Evolutionary conservation across 139 green algal species (phyloP).

Genomic region (Tetradesmus lagerheimii): DNA sequence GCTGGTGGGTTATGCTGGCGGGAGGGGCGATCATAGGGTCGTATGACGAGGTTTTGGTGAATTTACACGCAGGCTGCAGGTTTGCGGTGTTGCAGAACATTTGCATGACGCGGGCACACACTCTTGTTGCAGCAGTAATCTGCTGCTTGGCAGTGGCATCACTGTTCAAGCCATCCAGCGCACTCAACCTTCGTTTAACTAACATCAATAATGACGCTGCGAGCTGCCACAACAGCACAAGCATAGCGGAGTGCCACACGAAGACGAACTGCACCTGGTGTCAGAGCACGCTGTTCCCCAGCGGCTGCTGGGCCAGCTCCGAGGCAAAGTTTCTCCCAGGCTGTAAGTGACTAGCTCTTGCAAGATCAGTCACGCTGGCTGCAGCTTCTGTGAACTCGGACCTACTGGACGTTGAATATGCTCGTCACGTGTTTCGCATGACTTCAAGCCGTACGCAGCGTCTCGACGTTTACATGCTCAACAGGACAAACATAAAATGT

Average conservation of each 20-base stretch:
- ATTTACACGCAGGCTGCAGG: too few relatives aligned
- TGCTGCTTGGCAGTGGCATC: constrained; percentile 7
- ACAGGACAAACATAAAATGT: too few relatives aligned
- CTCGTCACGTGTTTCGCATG: neutral
- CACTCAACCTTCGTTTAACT: neutral
- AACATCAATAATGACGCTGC: neutral
- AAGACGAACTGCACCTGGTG: constrained; percentile 16
- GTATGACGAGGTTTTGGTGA: too few relatives aligned
- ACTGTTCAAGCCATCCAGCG: neutral
- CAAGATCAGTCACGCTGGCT: neutral
- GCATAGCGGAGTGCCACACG: neutral
- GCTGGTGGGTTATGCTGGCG: too few relatives aligned
- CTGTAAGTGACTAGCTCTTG: neutral
- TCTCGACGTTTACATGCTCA: too few relatives aligned
- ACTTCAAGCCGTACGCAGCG: neutral
- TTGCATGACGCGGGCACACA: neutral
- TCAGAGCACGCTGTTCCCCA: neutral
- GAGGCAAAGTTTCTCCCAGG: neutral
- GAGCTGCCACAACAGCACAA: neutral
- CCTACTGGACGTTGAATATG: neutral
- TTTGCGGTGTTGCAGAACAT: neutral
- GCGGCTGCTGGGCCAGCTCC: neutral
- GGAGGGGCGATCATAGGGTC: too few relatives aligned
- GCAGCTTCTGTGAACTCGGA: neutral
- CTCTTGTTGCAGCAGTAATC: neutral